Base-by-base conservation (phyloP, 2,329 filamentous ascomycete genomes). In the Colletotrichum higginsianum region DNA sequence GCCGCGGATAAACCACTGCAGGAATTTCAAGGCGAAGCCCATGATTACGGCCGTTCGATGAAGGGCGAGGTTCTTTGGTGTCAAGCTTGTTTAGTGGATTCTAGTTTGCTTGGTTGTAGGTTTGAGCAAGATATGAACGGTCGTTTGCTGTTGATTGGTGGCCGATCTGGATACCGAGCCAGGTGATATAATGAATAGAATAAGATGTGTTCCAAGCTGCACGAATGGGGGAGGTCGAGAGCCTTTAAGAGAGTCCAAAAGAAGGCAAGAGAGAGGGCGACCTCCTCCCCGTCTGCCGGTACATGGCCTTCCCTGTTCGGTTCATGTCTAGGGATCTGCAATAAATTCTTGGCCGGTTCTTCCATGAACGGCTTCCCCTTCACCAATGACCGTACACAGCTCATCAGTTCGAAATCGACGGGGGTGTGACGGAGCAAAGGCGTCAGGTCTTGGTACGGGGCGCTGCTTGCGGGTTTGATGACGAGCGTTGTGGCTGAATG, bases 1-100 rank as follows among this genome's bases (percentile, higher is more conserved):
- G 75, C 88, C 83, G 75, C 96, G 93, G 77, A 97, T 84, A 80
- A 92, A 86, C 80, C 92, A 92, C 78, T 94, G 92, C 57, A 88
- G 71, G 71, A 88, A 82, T 77, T 94, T 94, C 76, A 97, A 89
- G 76, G 89, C 86, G 72, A 69, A 57, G 16, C 53, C 56, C 64
- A 66, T 55, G 21, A 26, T 67, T 21, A 8, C 46, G 49, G 23
- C n/a, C 18, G 23, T 55, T 15, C 3, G 52, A 13, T 23, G 44
- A 7, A 47, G n/a, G 18, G 18, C 35, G 21, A 16, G n/a, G 11
- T 13, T 38, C 16, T 21, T 67, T 35, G 9, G 13, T 35, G 26
- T 44, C 3, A 30, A 12, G 56, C 40, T 44, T 60, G 23, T 30
- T 26, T 23, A 46, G 52, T 46, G 46, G 53, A 44, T 15, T 23